Base-by-base conservation (phyloP, 225 moss, liverwort and hornwort species). In the Ulota crispa region DNA sequence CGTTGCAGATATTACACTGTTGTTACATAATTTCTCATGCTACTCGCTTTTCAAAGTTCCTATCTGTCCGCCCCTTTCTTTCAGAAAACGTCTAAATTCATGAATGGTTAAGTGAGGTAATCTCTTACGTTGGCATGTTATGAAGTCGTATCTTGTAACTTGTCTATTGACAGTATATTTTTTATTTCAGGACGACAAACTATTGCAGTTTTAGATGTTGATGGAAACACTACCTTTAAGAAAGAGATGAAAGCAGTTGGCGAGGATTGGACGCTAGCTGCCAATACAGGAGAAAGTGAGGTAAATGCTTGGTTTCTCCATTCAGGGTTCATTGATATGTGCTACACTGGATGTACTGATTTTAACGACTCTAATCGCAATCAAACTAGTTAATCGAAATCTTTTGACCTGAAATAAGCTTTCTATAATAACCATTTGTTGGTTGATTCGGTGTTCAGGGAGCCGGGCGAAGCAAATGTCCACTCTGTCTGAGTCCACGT, bases 401-500 rank as follows among this genome's bases (percentile, higher is more conserved):
- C 10, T 43, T 68, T 67, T 72, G 18, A 64, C 62, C 77, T 70
- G 52, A 68, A 59, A 64, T 24, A 47, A 26, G 39, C 12, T 64
- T 73, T 78, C 31, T 63, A 2, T 47, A 20, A 53, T 73, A 34
- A 80, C 23, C 34, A 62, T 36, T 77, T 26, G 61, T 59, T 80
- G 68, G 27, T 73, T 55, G 72, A 68, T 59, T 81, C 70, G 79
- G 50, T 85, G 50, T 72, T 20, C 89, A 97, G 95, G 94, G 78
- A 55, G 82, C 70, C 79, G 94, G 88, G 76, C 82, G 90, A 82
- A 92, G 96, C 81, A 99, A 99, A 88, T 99, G 96, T 78, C 92
- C 99, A 5, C 87, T 99, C 15, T 96, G 98, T 90, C 89, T 94
- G 59, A 93, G 98, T 83, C 89, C 93, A 18, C 95, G 96, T 37